Base-by-base conservation (phyloP, 2,329 filamentous ascomycete species). In the Tolypocladium amazonense region DNA sequence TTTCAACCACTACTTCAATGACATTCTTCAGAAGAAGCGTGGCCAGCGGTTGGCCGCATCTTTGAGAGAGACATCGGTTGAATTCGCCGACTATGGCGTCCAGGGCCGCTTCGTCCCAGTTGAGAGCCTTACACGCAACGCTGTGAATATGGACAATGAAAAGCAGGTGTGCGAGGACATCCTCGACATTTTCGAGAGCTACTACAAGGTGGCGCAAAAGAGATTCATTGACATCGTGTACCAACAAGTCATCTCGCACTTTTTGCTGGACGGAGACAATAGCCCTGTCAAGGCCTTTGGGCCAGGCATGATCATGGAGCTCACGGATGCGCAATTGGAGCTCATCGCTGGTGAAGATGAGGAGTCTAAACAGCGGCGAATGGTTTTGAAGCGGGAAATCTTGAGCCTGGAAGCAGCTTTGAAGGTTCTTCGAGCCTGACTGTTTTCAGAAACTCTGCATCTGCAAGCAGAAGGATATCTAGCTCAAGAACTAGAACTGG, bases 201-300 rank as follows among this genome's bases (percentile, higher is more conserved):
- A 86, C 69, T 89, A 89, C 72, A 77, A 82, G 33, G 80, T 88
- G 1, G 77, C 84, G 0, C 76, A 75, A 15, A 81, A 82, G 65
- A 79, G 85, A 0, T 88, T 90, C 60, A 78, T 87, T 1, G 87
- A 90, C 64, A 79, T 76, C 3, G 69, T 90, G 1, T 84, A 77
- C 65, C 78, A 80, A 62, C 86, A 88, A 62, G 82, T 78, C 0
- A 73, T 82, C 1, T 78, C 81, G 52, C 71, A 84, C 65, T 76
- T 76, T 61, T 74, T 89, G 0, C 70, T 88, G 0, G 71, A 71
- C 1, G 78, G 80, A 0, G 66, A 75, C 0, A 63, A 75, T 0
- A 80, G 80, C 7, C 85, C 85, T 0, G 71, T 87, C 2, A 74
- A 70, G 12, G 70, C 83, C 0, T 79, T 89, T 52, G 79, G 75